Base-by-base conservation (phyloP, 192 early-diverging fungal species). In the Oehlia diaphana region DNA sequence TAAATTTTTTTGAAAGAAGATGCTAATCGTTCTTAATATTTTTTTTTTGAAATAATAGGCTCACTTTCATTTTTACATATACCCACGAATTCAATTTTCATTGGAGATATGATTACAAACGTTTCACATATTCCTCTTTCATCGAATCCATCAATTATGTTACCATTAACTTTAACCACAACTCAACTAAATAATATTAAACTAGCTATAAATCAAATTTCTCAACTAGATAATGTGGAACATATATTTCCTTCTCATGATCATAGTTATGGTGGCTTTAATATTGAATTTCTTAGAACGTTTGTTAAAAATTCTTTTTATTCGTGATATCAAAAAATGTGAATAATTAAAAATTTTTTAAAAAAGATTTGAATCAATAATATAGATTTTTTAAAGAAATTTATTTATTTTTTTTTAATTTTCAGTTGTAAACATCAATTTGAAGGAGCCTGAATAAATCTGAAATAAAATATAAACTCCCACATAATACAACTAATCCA, bases 401-500 rank as follows among this genome's bases (percentile, higher is more conserved):
- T 37, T 37, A 37, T 5, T 37, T 37, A 4, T 42, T 42, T 42
- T 42, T 42, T 42, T 42, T 26, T 26, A 42, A 7, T 47, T 47
- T 47, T 47, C 12, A 47, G 10, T 47, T 12, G 44, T 58, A 58
- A 58, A 19, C 50, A 19, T 58, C 19, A 58, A 58, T 58, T 61
- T 74, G 13, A 39, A 76, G 74, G 4, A 87, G 33, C 53, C 92
- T 87, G 76, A 90, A 91, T 61, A 96, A 82, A 75, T 95, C 92
- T 42, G 96, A 92, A 16, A 95, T 93, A 28, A 97, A 84, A 76
- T 97, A 97, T 42, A 97, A 86, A 16, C 94, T 95, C 21, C 96
- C 96, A 80, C 93, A 94, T 4, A 96, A 75, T 3, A 95, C 93
- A 13, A 94, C 91, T 65, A 93, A 53, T 70, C 83, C 81, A 8